These are phyloP conservation scores for Selaginella moellendorffii DNA, from an alignment of 75 land plant genomes.

Conservation along the genomic window DNA sequence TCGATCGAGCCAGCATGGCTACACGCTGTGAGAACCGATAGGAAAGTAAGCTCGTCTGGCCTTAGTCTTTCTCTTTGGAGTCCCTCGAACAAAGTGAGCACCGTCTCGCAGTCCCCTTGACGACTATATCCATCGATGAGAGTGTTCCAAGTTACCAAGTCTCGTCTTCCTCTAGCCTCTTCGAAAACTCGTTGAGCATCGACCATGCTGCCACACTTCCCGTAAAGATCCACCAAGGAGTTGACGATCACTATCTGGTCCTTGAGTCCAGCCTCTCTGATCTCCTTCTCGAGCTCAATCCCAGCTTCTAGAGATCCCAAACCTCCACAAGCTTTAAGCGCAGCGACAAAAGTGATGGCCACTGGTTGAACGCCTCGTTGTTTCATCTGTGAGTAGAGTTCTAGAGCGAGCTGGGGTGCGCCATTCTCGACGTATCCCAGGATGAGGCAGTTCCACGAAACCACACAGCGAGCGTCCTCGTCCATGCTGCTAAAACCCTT, in stretches of 20 bases:
- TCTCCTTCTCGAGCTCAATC: conserved; percentile 10
- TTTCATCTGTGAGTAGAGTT: conserved; percentile 2
- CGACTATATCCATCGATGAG: too few relatives aligned
- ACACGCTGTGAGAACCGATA: too few relatives aligned
- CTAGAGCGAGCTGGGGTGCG: conserved; percentile 1
- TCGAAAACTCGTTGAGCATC: too few relatives aligned
- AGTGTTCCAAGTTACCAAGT: too few relatives aligned
- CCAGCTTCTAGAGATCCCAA: conserved; percentile 10
- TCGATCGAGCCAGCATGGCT: too few relatives aligned
- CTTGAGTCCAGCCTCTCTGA: not conserved
- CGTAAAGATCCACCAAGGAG: not conserved
- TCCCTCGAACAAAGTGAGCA: too few relatives aligned
- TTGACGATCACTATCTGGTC: not conserved
- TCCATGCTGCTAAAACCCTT: conserved; percentile 12
- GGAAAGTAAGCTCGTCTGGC: too few relatives aligned
- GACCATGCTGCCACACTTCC: not conserved
- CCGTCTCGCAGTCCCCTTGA: too few relatives aligned
- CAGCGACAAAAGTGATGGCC: conserved; percentile 7
- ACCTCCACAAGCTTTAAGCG: conserved; percentile 13
- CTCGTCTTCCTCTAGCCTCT: too few relatives aligned
- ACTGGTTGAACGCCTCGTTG: conserved; percentile 12
- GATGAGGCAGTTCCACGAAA: conserved; percentile 15
- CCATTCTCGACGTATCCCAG: conserved; percentile 14
- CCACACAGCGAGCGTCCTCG: not conserved
- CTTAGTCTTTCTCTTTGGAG: too few relatives aligned